Evolutionary conservation across 345 rosid species (phyloP).

Genomic region (Iberis pinnata): DNA sequence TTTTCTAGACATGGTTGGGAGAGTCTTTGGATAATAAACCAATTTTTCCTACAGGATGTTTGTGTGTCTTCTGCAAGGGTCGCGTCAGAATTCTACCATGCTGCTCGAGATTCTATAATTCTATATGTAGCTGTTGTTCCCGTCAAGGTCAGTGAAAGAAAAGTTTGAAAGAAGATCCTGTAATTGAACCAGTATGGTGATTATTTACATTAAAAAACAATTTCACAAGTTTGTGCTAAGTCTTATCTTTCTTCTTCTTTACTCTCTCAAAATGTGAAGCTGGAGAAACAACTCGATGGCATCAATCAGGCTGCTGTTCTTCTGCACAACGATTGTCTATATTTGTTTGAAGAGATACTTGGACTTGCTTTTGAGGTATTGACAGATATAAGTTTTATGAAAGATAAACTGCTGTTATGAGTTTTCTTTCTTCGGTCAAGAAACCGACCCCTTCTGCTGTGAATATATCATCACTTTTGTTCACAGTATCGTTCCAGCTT

Average conservation of each 20-base stretch:
- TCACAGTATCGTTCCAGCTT: conserved; percentile 78
- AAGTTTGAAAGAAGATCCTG: conserved; percentile 1
- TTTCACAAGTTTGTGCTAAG: neutral
- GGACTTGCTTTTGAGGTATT: conserved; percentile 93
- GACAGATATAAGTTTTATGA: conserved; percentile 4
- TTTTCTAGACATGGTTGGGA: conserved; percentile 19
- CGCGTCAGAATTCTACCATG: conserved; percentile 72
- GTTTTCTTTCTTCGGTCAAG: neutral
- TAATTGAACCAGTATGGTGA: conserved; percentile 1
- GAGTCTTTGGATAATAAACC: conserved; percentile 13
- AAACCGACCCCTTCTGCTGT: conserved; percentile 1
- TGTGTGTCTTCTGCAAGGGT: conserved; percentile 82
- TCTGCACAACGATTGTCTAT: conserved; percentile 87
- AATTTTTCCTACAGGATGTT: conserved; percentile 52
- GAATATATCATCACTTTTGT: conserved; percentile 15
- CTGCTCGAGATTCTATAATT: conserved; percentile 80
- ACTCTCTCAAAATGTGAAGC: conserved; percentile 55
- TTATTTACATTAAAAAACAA: conserved; percentile 1
- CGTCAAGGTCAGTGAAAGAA: conserved; percentile 67
- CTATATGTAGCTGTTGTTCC: conserved; percentile 90
- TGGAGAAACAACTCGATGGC: conserved; percentile 85
- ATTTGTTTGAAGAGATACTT: conserved; percentile 77
- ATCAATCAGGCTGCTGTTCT: conserved; percentile 87
- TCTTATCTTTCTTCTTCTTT: conserved; percentile 22
- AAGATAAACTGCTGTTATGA: neutral